Conservation (phyloP, 73 alveolate genomes). For the Tetrahymena borealis region DNA sequence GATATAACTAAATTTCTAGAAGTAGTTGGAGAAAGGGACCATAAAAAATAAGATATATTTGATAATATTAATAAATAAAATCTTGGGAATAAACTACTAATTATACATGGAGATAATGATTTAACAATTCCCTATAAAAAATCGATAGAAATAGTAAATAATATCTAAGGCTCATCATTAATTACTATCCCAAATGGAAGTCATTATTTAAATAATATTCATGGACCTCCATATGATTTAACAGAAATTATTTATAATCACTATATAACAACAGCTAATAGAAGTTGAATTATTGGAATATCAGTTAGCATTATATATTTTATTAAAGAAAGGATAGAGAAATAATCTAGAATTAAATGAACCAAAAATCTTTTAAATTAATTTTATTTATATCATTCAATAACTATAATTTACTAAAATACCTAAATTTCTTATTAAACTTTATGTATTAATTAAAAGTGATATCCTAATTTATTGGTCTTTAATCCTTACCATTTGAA, state of each 20-base stretch:
- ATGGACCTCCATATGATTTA: neutral
- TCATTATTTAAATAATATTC: neutral
- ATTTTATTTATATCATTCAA: too few species aligned
- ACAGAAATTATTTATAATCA: neutral
- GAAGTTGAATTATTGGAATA: neutral
- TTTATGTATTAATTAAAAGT: too few species aligned
- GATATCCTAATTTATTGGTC: too few species aligned
- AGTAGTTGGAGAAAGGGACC: neutral
- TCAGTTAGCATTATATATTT: too few species aligned
- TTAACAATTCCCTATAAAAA: neutral
- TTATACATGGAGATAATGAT: neutral
- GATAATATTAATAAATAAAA: neutral
- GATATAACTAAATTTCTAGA: neutral
- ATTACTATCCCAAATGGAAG: neutral
- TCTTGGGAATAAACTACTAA: neutral
- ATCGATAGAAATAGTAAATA: neutral
- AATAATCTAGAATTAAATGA: too few species aligned
- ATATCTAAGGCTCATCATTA: neutral
- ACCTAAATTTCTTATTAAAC: too few species aligned
- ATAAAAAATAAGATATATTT: neutral
- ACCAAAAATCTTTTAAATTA: too few species aligned
- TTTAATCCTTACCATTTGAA: too few species aligned
- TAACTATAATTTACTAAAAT: too few species aligned
- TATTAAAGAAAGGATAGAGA: too few species aligned
- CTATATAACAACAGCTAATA: neutral